phyloP scores from a whole-genome alignment of 2,329 filamentous ascomycete species.

The Aspergillus felis region DNA sequence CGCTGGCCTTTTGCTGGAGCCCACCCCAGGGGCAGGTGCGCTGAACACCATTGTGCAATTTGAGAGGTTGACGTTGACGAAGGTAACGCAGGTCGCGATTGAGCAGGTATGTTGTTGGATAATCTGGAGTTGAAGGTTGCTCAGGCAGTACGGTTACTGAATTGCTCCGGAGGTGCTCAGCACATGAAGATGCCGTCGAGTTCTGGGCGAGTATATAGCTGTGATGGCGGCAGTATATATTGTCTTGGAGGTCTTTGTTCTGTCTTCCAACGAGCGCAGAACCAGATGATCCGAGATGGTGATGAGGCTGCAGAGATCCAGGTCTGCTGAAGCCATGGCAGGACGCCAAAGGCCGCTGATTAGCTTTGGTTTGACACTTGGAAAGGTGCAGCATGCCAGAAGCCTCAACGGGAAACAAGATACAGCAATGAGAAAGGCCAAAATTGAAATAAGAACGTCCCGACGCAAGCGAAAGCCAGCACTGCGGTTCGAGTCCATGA shows the following conservation, averaged over 20 bases:
- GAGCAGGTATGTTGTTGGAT: not conserved
- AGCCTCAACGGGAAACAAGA: not conserved
- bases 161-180: not conserved
- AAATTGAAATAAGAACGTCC: not conserved
- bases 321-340: constrained; percentile 3
- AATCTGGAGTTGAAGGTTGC: not conserved
- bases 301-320: constrained; percentile 8
- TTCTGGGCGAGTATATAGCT: not conserved
- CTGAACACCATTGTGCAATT: constrained; percentile 27
- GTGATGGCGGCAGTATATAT: constrained; percentile 2
- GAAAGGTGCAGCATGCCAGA: not conserved
- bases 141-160: not conserved
- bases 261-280: not conserved
- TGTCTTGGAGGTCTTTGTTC: not conserved
- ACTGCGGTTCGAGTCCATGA: not conserved
- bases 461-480: not conserved
- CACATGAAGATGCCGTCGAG: not conserved
- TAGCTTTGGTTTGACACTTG: constrained; percentile 7
- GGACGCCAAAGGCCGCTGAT: constrained; percentile 2
- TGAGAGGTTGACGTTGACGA: not conserved
- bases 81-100: not conserved
- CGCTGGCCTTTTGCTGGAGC: constrained; percentile 28
- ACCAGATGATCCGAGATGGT: not conserved
- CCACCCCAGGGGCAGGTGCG: constrained; percentile 19
- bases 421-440: not conserved